Conservation (phyloP, 1,284 basidiomycete genomes). For the Trametes sp. region DNA sequence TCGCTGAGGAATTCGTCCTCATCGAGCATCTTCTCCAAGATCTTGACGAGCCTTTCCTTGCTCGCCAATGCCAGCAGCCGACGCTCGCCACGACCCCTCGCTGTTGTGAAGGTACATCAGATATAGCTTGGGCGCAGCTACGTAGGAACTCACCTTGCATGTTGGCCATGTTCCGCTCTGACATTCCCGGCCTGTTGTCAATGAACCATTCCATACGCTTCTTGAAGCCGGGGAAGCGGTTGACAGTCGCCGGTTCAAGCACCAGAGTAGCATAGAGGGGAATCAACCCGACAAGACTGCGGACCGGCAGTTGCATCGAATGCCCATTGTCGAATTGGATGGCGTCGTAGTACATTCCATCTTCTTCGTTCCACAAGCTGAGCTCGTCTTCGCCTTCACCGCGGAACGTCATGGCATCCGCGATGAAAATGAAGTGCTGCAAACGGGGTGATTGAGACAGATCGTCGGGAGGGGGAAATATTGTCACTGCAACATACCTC, state of each 20-base stretch:
- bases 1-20: conserved; percentile 96
- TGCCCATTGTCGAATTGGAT: conserved; percentile 90
- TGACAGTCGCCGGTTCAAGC: conserved; percentile 88
- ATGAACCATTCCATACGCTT: conserved; percentile 99
- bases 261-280: conserved; percentile 95
- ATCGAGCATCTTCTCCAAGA: conserved; percentile 96
- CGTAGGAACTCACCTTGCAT: conserved; percentile 71
- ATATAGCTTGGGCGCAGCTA: no score
- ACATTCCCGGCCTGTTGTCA: conserved; percentile 88
- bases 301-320: conserved; percentile 89
- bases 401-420: conserved; percentile 97
- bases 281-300: conserved; percentile 94
- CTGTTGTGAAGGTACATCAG: conserved; percentile 45
- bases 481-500: conserved; percentile 60
- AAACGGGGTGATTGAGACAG: neutral
- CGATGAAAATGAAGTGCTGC: conserved; percentile 94
- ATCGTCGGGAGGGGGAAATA: no score
- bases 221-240: conserved; percentile 96
- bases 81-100: conserved; percentile 85
- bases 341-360: conserved; percentile 98
- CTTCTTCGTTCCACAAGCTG: conserved; percentile 94
- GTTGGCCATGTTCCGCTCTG: conserved; percentile 94
- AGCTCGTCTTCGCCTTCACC: conserved; percentile 72
- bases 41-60: conserved; percentile 88
- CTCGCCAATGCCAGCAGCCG: conserved; percentile 89